phyloP scores from a whole-genome alignment of 495 filamentous ascomycete species.

The Thozetella sp. region DNA sequence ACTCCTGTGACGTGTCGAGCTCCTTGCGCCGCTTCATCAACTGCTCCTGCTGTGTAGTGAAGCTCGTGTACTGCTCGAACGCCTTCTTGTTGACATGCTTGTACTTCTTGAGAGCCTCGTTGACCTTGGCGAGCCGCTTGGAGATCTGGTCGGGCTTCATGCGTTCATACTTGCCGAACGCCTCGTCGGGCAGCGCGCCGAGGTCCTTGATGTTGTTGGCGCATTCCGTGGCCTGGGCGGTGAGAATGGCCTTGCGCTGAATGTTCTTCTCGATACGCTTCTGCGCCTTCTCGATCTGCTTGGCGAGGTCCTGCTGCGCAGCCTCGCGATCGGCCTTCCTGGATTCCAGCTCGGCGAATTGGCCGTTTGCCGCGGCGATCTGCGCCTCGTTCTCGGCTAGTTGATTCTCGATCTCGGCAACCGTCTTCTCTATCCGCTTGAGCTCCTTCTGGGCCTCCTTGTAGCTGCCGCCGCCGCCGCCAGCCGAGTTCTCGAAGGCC shows the following conservation, averaged over 20 bases:
- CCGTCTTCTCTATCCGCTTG: slow-evolving; percentile 66
- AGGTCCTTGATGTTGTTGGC: slow-evolving; percentile 88
- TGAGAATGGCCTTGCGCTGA: slow-evolving; percentile 78
- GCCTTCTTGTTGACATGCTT: slow-evolving; percentile 99
- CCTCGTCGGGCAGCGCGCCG: slow-evolving; percentile 91
- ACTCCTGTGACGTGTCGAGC: slow-evolving; percentile 77
- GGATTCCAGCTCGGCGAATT: slow-evolving; percentile 62
- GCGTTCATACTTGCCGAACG: slow-evolving; percentile 87
- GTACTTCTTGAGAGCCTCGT: slow-evolving; percentile 93
- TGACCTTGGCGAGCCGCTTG: slow-evolving; percentile 88
- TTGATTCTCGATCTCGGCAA: slow-evolving; percentile 64
- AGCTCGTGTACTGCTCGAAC: slow-evolving; percentile 97
- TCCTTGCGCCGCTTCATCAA: slow-evolving; percentile 81
- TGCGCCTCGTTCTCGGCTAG: slow-evolving; percentile 71
- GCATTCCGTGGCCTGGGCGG: slow-evolving; percentile 75
- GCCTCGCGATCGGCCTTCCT: slow-evolving; percentile 67
- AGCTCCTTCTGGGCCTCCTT: slow-evolving; percentile 83
- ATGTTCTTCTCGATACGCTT: slow-evolving; percentile 92
- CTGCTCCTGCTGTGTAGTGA: slow-evolving; percentile 86
- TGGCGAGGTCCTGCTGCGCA: slow-evolving; percentile 73
- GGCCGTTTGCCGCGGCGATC: slow-evolving; percentile 63
- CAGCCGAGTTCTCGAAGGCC: slow-evolving; percentile 67
- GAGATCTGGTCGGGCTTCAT: slow-evolving; percentile 78
- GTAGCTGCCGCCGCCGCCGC: slow-evolving; percentile 64
- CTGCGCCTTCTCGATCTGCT: slow-evolving; percentile 82